Evolutionary conservation across 371 early-diverging fungal species (phyloP), one percentile per base, ranked within the genome.

Genomic region (Mucor piriformis): DNA sequence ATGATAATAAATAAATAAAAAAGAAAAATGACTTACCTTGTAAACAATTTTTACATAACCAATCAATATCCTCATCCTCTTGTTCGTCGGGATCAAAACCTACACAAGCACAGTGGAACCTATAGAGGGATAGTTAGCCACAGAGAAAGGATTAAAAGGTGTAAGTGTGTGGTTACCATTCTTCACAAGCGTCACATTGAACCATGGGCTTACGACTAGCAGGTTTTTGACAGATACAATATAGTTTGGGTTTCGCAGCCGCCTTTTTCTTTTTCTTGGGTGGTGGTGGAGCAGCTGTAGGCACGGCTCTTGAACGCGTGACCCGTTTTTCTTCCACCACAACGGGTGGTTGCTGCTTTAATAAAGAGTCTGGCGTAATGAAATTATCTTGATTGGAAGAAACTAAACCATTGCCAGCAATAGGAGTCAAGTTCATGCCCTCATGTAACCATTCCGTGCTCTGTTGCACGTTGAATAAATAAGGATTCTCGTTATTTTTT

Each of bases 141-240:
- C n/a, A n/a, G n/a, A n/a, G n/a, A n/a, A n/a, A n/a, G n/a, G n/a
- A n/a, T n/a, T n/a, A n/a, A n/a, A n/a, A n/a, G n/a, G n/a, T n/a
- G n/a, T n/a, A n/a, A n/a, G n/a, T n/a, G n/a, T n/a, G n/a, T n/a
- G n/a, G n/a, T 67, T 82, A 89, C 92, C 92, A 92, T 63, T 92
- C 87, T 48, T 79, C 67, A 65, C 92, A 92, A 21, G 64, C 56
- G 62, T 90, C 91, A 64, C 92, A 92, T 51, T 86, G 85, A 44
- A 92, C 88, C 92, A 92, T 92, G 6, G 89, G 88, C 32, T 83
- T 79, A 32, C 91, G 89, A 56, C 82, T 74, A 44, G 90, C 90
- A 3, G 84, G 83, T 43, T 82, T 73, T 37, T 86, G 78, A 61
- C 92, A 92, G 15, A 83, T 67, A 59, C 92, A 92, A 63, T 91